Evolutionary conservation across 805 yeast species (phyloP).

Genomic region (Kockiozyma suomiensis): DNA sequence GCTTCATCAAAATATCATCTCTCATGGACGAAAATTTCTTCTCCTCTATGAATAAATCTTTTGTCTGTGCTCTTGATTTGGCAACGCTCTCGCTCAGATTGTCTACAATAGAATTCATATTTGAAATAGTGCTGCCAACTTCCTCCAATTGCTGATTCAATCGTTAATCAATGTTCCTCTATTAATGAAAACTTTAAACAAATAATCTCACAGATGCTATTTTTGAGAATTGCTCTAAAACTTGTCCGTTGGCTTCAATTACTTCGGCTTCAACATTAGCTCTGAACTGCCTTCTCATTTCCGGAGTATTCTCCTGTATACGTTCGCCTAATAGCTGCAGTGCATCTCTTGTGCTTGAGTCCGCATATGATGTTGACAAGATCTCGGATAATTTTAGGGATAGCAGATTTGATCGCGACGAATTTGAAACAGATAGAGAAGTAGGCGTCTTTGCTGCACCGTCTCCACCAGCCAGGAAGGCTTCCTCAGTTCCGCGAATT

Average conservation of each 20-base stretch:
- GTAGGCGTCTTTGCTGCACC: slow-evolving; percentile 21
- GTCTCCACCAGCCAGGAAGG: slow-evolving; percentile 7
- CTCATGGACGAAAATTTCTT: slow-evolving; percentile 32
- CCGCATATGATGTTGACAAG: slow-evolving; percentile 43
- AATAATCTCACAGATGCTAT: slow-evolving; percentile 35
- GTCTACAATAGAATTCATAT: slow-evolving; percentile 37
- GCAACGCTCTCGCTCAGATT: slow-evolving; percentile 32
- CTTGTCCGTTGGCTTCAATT: slow-evolving; percentile 39
- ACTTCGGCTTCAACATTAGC: slow-evolving; percentile 43
- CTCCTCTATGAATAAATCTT: slow-evolving; percentile 34
- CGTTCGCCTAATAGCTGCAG: slow-evolving; percentile 39
- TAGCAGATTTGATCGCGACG: slow-evolving; percentile 24
- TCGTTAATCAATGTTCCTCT: slow-evolving; percentile 10
- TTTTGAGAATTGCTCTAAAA: slow-evolving; percentile 43
- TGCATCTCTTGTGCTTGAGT: slow-evolving; percentile 40
- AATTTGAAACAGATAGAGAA: slow-evolving; percentile 17
- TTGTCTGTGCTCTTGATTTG: slow-evolving; percentile 26
- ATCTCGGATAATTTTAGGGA: slow-evolving; percentile 34
- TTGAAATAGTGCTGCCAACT: slow-evolving; percentile 33
- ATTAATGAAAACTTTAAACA: not conserved
- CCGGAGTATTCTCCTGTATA: slow-evolving; percentile 41
- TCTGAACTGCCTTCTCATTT: slow-evolving; percentile 40
- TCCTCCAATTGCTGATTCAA: slow-evolving; percentile 34
- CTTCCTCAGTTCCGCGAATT: slow-evolving; percentile 14
- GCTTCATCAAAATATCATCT: slow-evolving; percentile 34